These are phyloP conservation scores for Rubia peregrina DNA, from an alignment of 305 asterid species.

Conservation along the genomic window DNA sequence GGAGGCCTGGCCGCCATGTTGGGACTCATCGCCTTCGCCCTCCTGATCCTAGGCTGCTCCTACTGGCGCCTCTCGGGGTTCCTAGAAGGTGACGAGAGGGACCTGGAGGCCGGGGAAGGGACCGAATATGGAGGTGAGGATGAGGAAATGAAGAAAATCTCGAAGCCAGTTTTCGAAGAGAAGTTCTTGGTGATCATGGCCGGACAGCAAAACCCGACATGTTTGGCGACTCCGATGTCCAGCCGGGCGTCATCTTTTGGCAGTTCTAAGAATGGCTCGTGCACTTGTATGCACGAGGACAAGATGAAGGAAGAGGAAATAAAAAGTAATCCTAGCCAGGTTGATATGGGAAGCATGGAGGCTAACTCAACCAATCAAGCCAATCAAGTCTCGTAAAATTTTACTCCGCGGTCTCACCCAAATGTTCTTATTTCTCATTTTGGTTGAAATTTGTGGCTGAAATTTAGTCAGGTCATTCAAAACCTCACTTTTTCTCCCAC, in stretches of 20 bases:
- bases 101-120: constrained; percentile 46
- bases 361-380: constrained; percentile 17
- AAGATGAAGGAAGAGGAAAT: constrained; percentile 18
- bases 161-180: constrained; percentile 49
- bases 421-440: no score
- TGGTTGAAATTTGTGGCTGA: no score
- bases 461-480: no score
- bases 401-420: no score
- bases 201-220: constrained; percentile 74
- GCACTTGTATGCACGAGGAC: constrained; percentile 13
- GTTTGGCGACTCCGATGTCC: constrained; percentile 66
- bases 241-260: constrained; percentile 67
- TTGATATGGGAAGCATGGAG: constrained; percentile 10
- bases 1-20: constrained; percentile 91
- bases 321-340: constrained; percentile 1
- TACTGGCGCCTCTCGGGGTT: constrained; percentile 65
- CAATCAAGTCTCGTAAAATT: neutral
- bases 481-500: no score
- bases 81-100: constrained; percentile 38
- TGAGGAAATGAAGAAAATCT: constrained; percentile 17
- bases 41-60: constrained; percentile 71
- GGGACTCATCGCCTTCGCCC: constrained; percentile 78
- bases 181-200: constrained; percentile 79
- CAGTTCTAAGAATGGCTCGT: constrained; percentile 23
- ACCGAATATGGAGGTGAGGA: constrained; percentile 1